Percentiles rank a stretch among this genome's conserved stretches.
phyloP scores from a whole-genome alignment of 768 basidiomycete species.

The Suillus sp. region DNA sequence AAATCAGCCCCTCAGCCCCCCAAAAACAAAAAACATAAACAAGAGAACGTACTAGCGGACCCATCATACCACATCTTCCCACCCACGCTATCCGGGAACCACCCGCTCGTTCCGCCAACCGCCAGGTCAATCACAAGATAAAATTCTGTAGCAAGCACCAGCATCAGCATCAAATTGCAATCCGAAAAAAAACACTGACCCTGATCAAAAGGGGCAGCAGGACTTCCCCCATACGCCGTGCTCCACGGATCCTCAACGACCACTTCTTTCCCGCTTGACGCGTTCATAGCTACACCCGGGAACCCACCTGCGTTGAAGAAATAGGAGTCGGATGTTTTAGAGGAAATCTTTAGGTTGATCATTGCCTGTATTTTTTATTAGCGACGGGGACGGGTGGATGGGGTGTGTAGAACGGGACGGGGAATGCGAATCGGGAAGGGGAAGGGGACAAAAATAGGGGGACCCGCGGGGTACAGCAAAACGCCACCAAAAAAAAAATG shows the following conservation, averaged over 20 bases:
- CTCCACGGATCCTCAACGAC: slow-evolving; percentile 53
- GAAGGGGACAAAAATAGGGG: not conserved
- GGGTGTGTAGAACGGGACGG: too few species aligned
- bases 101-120: slow-evolving; percentile 77
- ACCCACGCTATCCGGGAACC: slow-evolving; percentile 51
- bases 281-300: slow-evolving; percentile 50
- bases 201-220: slow-evolving; percentile 46
- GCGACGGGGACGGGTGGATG: not conserved
- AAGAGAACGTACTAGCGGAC: slow-evolving; percentile 44
- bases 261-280: slow-evolving; percentile 38
- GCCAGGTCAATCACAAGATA: slow-evolving; percentile 82
- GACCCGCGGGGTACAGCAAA: not conserved
- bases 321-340: slow-evolving; percentile 43
- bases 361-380: slow-evolving; percentile 37
- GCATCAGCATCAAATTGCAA: not conserved
- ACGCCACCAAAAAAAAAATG: not conserved
- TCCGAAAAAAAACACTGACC: slow-evolving; percentile 40
- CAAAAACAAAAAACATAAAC: not conserved
- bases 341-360: slow-evolving; percentile 48
- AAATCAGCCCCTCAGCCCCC: slow-evolving; percentile 24
- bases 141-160: slow-evolving; percentile 51
- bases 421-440: not conserved
- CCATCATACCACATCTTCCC: slow-evolving; percentile 62
- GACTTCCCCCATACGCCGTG: slow-evolving; percentile 40
- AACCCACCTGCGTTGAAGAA: slow-evolving; percentile 57